These are phyloP conservation scores for Thermothielavioides terrestris DNA, from an alignment of 495 filamentous ascomycete genomes.

Conservation along the genomic window DNA sequence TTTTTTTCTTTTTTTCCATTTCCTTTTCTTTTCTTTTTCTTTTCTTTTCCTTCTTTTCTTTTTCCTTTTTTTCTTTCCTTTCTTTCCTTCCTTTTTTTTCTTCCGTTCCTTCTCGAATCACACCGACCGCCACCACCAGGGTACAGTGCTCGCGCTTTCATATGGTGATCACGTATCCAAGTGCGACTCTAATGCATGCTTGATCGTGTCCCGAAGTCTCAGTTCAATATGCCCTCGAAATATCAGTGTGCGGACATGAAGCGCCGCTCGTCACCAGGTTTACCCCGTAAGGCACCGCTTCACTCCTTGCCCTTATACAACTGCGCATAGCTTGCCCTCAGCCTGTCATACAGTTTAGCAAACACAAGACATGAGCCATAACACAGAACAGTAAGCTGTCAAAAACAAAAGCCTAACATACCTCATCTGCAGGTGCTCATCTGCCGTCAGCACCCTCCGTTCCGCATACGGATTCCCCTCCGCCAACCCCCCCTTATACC, in stretches of 20 bases:
- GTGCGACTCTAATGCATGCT: no score
- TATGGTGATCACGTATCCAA: no score
- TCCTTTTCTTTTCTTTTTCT: background rate
- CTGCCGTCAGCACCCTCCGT: slow-evolving; percentile 63
- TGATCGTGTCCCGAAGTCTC: no score
- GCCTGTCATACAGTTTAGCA: background rate
- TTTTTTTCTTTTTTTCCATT: no score
- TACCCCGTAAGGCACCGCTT: background rate
- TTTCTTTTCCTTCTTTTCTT: background rate
- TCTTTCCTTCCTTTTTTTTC: background rate
- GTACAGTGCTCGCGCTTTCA: background rate
- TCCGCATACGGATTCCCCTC: slow-evolving; percentile 38
- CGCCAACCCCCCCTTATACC: slow-evolving; percentile 15
- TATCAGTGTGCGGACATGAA: no score
- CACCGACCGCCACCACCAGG: background rate
- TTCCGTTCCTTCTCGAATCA: background rate
- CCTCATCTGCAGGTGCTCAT: slow-evolving; percentile 66
- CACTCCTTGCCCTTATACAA: slow-evolving; percentile 7
- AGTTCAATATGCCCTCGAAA: no score
- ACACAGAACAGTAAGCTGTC: slow-evolving; percentile 24
- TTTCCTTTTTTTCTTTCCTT: background rate
- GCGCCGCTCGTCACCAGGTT: background rate
- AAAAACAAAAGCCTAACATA: slow-evolving; percentile 3
- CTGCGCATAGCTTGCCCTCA: slow-evolving; percentile 10
- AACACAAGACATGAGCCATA: slow-evolving; percentile 46